A percentile compares a stretch with the other conserved stretches of the same genome.
Evolutionary conservation across 2,329 filamentous ascomycete genomes (phyloP).

Genomic region (Fusarium sp.): DNA sequence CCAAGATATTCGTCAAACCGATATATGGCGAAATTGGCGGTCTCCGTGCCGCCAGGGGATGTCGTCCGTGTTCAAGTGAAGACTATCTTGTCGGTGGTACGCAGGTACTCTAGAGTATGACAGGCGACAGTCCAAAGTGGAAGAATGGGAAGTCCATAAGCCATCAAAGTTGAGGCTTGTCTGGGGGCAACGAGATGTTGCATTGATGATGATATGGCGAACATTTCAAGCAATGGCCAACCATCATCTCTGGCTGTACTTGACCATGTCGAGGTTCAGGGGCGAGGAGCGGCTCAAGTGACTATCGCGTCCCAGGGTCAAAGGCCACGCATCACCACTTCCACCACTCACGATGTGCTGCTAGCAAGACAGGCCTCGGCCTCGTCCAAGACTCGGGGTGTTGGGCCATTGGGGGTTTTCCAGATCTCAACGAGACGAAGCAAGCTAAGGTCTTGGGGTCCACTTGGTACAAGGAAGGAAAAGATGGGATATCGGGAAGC

Average conservation of each 20-base stretch:
- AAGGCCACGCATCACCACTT: not conserved
- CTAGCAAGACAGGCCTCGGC: not conserved
- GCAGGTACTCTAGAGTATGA: not conserved
- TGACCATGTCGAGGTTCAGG: not conserved
- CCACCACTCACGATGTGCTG: not conserved
- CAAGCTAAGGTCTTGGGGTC: not conserved
- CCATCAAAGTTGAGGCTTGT: not conserved
- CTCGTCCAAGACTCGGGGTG: not conserved
- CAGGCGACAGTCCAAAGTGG: not conserved
- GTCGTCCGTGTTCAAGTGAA: conserved; percentile 3
- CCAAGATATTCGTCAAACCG: not conserved
- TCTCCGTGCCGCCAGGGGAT: not conserved
- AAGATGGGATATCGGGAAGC: not conserved
- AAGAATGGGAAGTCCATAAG: not conserved
- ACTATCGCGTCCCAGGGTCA: not conserved
- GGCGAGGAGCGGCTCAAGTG: not conserved
- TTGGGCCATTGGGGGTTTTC: not conserved
- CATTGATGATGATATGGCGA: not conserved
- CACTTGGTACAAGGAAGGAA: not conserved
- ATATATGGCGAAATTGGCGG: not conserved
- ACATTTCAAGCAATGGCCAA: not conserved
- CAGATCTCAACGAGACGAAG: not conserved
- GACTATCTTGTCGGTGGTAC: not conserved
- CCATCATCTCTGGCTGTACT: not conserved
- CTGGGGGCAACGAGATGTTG: not conserved